Conservation (phyloP, 495 filamentous ascomycete species). For the Penicillium soppii region DNA sequence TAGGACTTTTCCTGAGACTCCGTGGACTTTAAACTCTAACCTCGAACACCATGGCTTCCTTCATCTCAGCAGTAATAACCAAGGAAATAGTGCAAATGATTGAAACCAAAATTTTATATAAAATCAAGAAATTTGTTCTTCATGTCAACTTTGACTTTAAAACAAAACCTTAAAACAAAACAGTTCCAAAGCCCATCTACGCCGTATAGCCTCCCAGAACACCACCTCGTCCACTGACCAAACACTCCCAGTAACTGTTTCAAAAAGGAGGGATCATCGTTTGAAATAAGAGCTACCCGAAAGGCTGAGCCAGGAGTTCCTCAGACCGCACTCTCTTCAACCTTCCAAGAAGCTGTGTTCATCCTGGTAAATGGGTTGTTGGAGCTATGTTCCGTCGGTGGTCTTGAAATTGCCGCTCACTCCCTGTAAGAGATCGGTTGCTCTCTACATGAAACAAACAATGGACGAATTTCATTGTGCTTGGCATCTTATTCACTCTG, state of each 20-base stretch:
- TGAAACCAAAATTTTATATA: no score
- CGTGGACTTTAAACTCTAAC: background rate
- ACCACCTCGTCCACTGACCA: background rate
- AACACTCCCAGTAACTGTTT: background rate
- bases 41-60: background rate
- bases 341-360: conserved; percentile 20
- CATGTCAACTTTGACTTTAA: background rate
- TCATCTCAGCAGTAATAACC: background rate
- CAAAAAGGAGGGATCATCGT: background rate
- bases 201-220: background rate
- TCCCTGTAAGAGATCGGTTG: conserved; percentile 23
- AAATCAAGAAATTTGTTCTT: background rate
- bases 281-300: background rate
- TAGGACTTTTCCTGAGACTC: background rate
- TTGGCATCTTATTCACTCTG: conserved; percentile 54
- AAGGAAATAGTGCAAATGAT: background rate
- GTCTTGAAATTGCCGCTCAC: conserved; percentile 20
- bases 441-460: conserved; percentile 18
- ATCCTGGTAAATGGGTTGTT: conserved; percentile 26
- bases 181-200: no score
- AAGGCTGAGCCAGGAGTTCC: background rate
- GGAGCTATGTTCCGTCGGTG: conserved; percentile 27
- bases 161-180: no score
- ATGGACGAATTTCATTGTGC: conserved; percentile 44
- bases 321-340: conserved; percentile 5